Evolutionary conservation across 768 basidiomycete genomes (phyloP), one percentile per base, ranked within the genome.

Genomic region (Psilocybe azurescens): DNA sequence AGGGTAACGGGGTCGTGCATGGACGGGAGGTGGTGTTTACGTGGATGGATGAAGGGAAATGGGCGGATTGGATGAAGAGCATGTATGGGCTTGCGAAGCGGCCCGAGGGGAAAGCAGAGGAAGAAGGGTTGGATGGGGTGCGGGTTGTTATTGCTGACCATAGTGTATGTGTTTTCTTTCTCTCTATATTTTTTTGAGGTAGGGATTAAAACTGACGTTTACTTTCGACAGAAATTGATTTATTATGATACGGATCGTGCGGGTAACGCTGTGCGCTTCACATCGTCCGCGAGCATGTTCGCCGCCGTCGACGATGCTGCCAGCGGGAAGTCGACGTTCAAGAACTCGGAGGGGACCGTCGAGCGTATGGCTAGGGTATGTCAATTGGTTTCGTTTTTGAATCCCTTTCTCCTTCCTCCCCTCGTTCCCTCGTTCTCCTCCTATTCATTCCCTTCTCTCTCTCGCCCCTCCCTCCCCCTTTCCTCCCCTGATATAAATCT

Each of bases 31-130:
- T 97, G 0, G 85, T 95, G 53, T 97, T 95, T 75, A 83, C 89
- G 8, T 95, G 90, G 89, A 95, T 97, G 86, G 94, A 99, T 70
- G 85, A 80, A 2, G 87, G 86, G 28, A 84, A 82, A 74, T 98
- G 97, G 95, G 81, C 75, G 28, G 88, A 84, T 54, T 98, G 95
- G 95, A 78, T 97, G 77, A 94, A 93, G 81, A 89, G 87, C 67
- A 94, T 94, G 88, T 99, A 98, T 76, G 89, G 63, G 65, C 7
- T 64, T 68, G 16, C 64, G 63, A 14, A 38, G 53, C 28, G 59
- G 7, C 2, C 62, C 8, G 54, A 65, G 13, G 69, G 69, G 10
- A 2, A 24, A 2, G 24, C 24, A 24, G 59, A 59, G 3, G 67
- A 67, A 24, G 68, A 60, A 36, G 73, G 75, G 39, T 50, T 79